Base-by-base conservation (phyloP, 2,329 filamentous ascomycete species). In the Thielaviopsis euricoi region DNA sequence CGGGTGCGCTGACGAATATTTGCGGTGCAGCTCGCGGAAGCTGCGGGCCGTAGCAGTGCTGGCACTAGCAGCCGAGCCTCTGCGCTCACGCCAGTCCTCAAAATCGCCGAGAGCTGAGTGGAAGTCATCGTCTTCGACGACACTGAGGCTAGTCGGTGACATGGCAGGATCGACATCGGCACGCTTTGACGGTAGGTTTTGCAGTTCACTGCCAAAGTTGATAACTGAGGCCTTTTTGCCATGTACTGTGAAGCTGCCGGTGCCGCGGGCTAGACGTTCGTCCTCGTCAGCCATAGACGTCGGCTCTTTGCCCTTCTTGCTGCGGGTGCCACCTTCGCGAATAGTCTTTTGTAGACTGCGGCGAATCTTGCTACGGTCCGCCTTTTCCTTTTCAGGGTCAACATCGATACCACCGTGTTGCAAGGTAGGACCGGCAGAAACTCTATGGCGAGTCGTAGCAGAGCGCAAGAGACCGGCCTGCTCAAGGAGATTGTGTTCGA, bases 211-310 rank as follows among this genome's bases (percentile, higher is more conserved):
- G 9, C 90, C 89, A 67, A 98, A 94, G n/a, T 88, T 94, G 64
- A 98, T 88, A 58, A 98, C 87, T 0, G 89, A 95, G 2, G 93
- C 93, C 70, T 98, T 97, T 74, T 97, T 98, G 61, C 93, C 91
- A 66, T 98, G 93, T 3, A 98, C 84, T 3, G 93, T 95, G 69
- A 98, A 98, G 65, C 88, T 95, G 5, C 89, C 89, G 13, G 87
- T 82, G 13, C 86, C 85, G 53, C 93, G 82, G 6, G 86, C 76
- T 13, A 98, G 76, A 12, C 86, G 82, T 63, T 88, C 86, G 43
- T 86, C 73, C 71, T 78, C 65, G 62, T 69, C 62, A 13, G 53
- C 67, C 60, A 65, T 76, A 12, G 49, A 49, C 9, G 50, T 52
- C 22, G 59, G 56, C 54, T 94, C 89, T 66, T 83, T 87, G 55